These are phyloP conservation scores for Suhomyces vadensis DNA, from an alignment of 805 yeast species.

Conservation along the genomic window DNA sequence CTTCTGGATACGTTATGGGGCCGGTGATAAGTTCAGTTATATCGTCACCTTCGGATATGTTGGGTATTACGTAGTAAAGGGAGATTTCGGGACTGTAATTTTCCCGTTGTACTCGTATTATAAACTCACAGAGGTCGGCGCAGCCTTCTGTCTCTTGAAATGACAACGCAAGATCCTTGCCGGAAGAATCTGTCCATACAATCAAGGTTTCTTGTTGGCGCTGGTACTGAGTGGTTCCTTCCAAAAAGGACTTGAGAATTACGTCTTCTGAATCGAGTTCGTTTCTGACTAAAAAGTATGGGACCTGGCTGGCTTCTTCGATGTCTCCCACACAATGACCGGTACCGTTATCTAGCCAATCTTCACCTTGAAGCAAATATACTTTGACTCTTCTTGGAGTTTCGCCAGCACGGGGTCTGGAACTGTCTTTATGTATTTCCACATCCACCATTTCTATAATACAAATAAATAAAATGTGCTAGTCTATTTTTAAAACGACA, in stretches of 20 bases:
- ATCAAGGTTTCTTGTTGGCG: constrained; percentile 92
- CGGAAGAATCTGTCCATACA: constrained; percentile 86
- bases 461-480: constrained; percentile 3
- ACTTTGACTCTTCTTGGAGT: constrained; percentile 83
- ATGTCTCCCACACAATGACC: constrained; percentile 83
- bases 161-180: constrained; percentile 78
- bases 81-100: constrained; percentile 62
- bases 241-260: constrained; percentile 64
- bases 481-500: too few relatives aligned
- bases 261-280: constrained; percentile 62
- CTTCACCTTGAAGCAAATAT: constrained; percentile 76
- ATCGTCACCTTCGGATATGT: constrained; percentile 40
- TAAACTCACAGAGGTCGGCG: constrained; percentile 75
- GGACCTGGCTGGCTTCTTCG: constrained; percentile 35
- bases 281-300: constrained; percentile 70
- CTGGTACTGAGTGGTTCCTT: constrained; percentile 80
- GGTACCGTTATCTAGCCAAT: constrained; percentile 91
- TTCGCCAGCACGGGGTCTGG: constrained; percentile 11
- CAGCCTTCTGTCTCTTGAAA: constrained; percentile 94
- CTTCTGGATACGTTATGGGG: constrained; percentile 67
- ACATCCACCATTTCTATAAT: background rate
- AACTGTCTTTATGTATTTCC: constrained; percentile 1
- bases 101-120: constrained; percentile 64
- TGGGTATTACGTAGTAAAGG: constrained; percentile 61
- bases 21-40: constrained; percentile 79